phyloP scores from a whole-genome alignment of 2,329 filamentous ascomycete species.

The Byssothecium circinans region DNA sequence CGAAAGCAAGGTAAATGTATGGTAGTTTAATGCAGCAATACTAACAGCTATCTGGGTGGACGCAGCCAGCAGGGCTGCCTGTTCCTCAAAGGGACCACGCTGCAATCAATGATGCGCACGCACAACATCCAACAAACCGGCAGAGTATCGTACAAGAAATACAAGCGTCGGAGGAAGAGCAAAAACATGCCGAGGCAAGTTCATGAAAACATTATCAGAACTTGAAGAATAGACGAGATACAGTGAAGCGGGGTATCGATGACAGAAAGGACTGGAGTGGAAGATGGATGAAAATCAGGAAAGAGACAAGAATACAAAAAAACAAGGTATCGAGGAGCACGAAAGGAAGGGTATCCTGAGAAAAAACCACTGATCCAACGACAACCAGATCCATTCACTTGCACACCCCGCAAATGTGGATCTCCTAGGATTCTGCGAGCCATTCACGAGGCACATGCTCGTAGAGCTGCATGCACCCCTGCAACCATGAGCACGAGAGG shows the following conservation, averaged over 20 bases:
- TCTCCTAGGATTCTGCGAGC: slow-evolving; percentile 23
- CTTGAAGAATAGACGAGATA: neutral
- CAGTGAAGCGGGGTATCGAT: slow-evolving; percentile 13
- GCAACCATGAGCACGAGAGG: slow-evolving; percentile 59
- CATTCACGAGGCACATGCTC: slow-evolving; percentile 35
- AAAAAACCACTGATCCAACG: slow-evolving; percentile 9
- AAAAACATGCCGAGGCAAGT: neutral
- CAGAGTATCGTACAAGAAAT: neutral
- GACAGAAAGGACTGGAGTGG: slow-evolving; percentile 7
- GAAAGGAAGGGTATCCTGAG: slow-evolving; percentile 28
- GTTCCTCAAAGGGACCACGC: too few species aligned
- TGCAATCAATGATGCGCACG: too few species aligned
- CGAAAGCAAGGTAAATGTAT: too few species aligned
- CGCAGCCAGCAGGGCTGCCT: too few species aligned
- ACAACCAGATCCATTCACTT: neutral
- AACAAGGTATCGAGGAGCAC: neutral
- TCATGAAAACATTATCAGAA: neutral
- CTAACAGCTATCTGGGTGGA: too few species aligned
- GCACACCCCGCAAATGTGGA: neutral
- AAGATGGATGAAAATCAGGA: neutral
- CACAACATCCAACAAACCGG: too few species aligned
- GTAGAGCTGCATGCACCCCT: slow-evolving; percentile 32
- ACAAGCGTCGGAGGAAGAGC: neutral
- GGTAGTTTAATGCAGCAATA: too few species aligned
- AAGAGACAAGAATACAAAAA: slow-evolving; percentile 2